phyloP scores from a whole-genome alignment of 1,284 basidiomycete species.

The Ganoderma lingzhi region DNA sequence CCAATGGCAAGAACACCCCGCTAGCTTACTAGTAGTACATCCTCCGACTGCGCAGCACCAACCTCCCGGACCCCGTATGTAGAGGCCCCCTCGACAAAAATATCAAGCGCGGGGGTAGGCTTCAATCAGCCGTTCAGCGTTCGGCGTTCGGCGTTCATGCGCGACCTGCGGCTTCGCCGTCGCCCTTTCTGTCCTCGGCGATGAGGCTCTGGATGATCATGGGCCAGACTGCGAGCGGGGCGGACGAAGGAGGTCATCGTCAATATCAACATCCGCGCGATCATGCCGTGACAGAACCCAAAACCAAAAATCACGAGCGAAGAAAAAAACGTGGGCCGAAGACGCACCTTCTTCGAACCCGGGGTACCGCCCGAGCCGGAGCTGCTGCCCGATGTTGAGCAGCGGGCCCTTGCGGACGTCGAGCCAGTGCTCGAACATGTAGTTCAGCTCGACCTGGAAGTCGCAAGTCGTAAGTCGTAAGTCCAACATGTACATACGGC shows the following conservation, averaged over 20 bases:
- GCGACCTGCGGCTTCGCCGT: not conserved
- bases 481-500: too few relatives aligned
- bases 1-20: too few relatives aligned
- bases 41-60: not conserved
- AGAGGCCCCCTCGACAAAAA: not conserved
- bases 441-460: conserved; percentile 72
- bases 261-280: not conserved
- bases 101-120: not conserved
- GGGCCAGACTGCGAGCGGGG: conserved; percentile 64
- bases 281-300: too few relatives aligned
- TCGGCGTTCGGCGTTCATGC: not conserved
- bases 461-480: too few relatives aligned
- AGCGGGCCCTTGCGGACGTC: conserved; percentile 84
- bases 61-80: not conserved
- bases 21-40: not conserved
- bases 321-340: not conserved
- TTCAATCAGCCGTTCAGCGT: not conserved
- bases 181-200: conserved; percentile 24
- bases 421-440: conserved; percentile 83
- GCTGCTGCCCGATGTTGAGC: conserved; percentile 86
- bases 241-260: not conserved
- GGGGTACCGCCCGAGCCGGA: conserved; percentile 80
- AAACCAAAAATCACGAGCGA: not conserved
- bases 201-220: conserved; percentile 64
- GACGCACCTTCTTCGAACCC: conserved; percentile 81